Base-by-base conservation (phyloP, 75 land plant genomes). In the Selaginella moellendorffii region DNA sequence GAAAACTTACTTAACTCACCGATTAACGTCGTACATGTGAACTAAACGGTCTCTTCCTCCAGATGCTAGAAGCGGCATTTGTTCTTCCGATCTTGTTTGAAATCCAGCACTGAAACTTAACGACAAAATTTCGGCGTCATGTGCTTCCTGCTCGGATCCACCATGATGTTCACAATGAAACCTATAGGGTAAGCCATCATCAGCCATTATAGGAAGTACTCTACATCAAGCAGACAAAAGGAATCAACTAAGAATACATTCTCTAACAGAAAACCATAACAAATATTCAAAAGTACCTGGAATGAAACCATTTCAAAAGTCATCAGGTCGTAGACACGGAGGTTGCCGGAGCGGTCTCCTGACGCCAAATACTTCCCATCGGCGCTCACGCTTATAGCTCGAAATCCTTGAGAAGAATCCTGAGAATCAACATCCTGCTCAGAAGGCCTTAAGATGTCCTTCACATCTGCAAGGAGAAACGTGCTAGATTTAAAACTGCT, bases 341-440 rank as follows among this genome's bases (percentile, higher is more conserved):
- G 72, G 69, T 80, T 85, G 52, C 88, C 88, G 56, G 72, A 63
- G 29, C 75, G 70, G 59, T 85, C 83, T 46, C 88, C 88, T 52
- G 83, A 82, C 62, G 86, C 86, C 36, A 85, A 69, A 60, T 73
- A 76, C 56, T 63, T 67, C 29, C 86, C 86, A 75, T 85, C 86
- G 54, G 72, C 63, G 68, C 86, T 83, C 42, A 67, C 75, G 64
- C 84, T 82, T 63, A 85, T 62, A 30, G 86, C 77, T 18, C 86
- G 83, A 65, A 83, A 80, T 1, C 86, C 86, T 70, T 65, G 72
- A 17, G 61, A 28, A 25, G 65, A 9, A 53, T 71, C 70, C 88
- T 85, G 14, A 85, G 29, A 54, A 18, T 68, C 62, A 31, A 69
- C 81, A 8, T 65, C 68, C 65, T 29, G 30, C 30, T 30, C 28